Base-by-base conservation (phyloP, 164 flowering plant genomes). In the Annona squamosa region DNA sequence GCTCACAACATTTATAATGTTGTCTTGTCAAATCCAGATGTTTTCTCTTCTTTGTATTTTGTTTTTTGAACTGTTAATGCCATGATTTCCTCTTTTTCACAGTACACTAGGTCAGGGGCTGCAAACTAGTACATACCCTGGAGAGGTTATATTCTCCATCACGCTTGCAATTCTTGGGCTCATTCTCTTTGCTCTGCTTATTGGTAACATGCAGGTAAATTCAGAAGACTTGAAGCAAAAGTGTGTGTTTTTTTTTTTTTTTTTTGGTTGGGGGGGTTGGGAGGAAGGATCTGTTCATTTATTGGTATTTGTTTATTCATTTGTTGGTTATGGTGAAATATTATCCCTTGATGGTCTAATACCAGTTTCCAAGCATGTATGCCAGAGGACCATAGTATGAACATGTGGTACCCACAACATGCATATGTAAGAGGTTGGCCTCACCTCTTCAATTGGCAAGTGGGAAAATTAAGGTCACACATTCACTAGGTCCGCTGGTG, bases 41-140 rank as follows among this genome's bases (percentile, higher is more conserved):
- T 52, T 16, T 52, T 52, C 13, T 2, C 7, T 52, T 52, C 3
- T 52, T 52, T 52, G 17, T 10, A 16, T 16, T 10, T 10, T 52
- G 59, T 52, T 52, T 16, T 52, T 52, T 52, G 13, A 63, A 18
- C 5, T 4, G 42, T 63, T 19, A 13, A 43, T 66, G 46, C 19
- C 62, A 10, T 19, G 70, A 62, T 52, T 26, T 48, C 71, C 77
- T 64, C 63, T 79, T 26, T 52, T 71, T 7, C 79, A 57, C 93
- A 96, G 99, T 77, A 93, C 99, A 44, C 93, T 96, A 78, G 99
- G 99, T 26, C 99, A 96, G 81, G 98, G 98, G 67, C 97, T 96
- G 68, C 76, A 84, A 80, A 96, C 98, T 26, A 96, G 99, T 80
- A 93, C 94, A 41, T 93, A 87, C 76, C 90, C 97, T 61, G 93